Conservation (phyloP, 169 alveolate genomes). For the Plasmodium cynomolgi region DNA sequence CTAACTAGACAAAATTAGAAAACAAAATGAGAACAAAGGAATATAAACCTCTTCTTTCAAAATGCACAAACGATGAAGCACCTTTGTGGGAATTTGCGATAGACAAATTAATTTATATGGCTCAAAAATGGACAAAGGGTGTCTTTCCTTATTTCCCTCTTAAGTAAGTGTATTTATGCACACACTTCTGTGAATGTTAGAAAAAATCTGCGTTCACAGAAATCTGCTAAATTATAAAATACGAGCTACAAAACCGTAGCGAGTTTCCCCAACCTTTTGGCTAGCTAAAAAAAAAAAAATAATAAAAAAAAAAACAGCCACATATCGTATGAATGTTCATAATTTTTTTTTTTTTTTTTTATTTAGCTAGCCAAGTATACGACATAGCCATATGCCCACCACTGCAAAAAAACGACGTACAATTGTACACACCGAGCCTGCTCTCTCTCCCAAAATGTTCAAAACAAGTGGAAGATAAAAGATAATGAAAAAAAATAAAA, state of each 20-base stretch:
- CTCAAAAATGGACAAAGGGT: neutral
- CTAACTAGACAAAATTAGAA: neutral
- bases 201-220: neutral
- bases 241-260: neutral
- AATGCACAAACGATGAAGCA: neutral
- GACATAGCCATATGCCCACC: neutral
- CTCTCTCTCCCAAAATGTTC: neutral
- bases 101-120: neutral
- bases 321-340: neutral
- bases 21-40: neutral
- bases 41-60: neutral
- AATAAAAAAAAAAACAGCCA: slow-evolving; percentile 13
- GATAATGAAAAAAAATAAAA: neutral
- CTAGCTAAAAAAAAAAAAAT: neutral
- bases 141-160: neutral
- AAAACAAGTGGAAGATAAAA: neutral
- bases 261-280: neutral
- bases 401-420: neutral
- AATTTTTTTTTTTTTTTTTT: slow-evolving; percentile 40
- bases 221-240: neutral
- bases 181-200: neutral
- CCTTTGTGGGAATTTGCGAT: neutral
- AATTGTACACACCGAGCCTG: neutral
- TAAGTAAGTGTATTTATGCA: neutral
- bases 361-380: slow-evolving; percentile 20